These are phyloP conservation scores for Nigrospora sphaerica DNA, from an alignment of 2,329 filamentous ascomycete genomes.

Conservation along the genomic window DNA sequence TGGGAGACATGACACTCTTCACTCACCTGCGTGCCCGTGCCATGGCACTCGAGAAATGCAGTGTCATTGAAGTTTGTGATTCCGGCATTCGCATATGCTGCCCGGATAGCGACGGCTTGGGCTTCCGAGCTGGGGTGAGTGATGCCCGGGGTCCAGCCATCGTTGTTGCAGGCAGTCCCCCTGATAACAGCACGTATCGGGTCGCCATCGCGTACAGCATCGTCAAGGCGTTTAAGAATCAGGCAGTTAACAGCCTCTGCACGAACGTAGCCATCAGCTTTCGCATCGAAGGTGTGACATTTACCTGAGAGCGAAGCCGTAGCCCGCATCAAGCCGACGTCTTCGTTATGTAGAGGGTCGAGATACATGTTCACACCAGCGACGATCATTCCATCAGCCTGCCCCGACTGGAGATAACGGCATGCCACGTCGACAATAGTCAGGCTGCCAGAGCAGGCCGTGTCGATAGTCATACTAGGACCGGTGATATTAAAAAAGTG, in stretches of 20 bases:
- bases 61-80: constrained; percentile 8
- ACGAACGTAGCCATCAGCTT: constrained; percentile 5
- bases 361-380: constrained; percentile 20
- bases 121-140: constrained; percentile 1
- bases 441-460: constrained; percentile 50
- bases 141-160: not conserved
- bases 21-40: constrained; percentile 28
- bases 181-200: constrained; percentile 4
- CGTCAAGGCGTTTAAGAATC: constrained; percentile 4
- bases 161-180: not conserved
- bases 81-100: constrained; percentile 11
- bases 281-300: constrained; percentile 5
- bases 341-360: not conserved
- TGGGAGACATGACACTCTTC: too few species aligned
- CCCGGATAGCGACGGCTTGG: constrained; percentile 14
- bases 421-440: constrained; percentile 47
- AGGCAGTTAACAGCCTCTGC: constrained; percentile 4
- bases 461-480: constrained; percentile 51
- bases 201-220: constrained; percentile 6
- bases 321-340: not conserved
- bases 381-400: constrained; percentile 22
- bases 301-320: not conserved
- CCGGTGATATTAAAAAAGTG: constrained; percentile 49
- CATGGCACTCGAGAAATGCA: constrained; percentile 11
- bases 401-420: constrained; percentile 37